Conservation (phyloP, 1,139 yeast genomes). For the Lipomyces yarrowii region DNA sequence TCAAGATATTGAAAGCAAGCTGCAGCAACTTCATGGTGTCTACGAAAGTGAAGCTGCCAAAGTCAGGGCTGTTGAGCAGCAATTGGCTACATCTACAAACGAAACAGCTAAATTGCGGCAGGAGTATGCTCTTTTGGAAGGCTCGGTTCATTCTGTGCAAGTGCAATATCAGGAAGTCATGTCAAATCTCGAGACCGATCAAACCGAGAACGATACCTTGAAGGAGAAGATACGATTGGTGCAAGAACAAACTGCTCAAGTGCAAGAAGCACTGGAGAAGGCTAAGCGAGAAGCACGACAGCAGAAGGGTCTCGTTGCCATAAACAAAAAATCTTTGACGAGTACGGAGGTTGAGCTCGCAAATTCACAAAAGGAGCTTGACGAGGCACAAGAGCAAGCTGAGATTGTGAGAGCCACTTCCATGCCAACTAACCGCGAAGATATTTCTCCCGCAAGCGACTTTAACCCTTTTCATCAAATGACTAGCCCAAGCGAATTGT, state of each 20-base stretch:
- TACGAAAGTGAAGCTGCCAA: conserved; percentile 74
- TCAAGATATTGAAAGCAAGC: conserved; percentile 69
- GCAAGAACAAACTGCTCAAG: conserved; percentile 66
- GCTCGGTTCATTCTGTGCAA: conserved; percentile 73
- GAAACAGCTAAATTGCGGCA: conserved; percentile 75
- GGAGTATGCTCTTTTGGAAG: conserved; percentile 79
- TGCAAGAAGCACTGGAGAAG: conserved; percentile 58
- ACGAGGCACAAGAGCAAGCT: conserved; percentile 41
- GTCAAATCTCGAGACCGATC: conserved; percentile 61
- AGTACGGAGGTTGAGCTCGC: conserved; percentile 56
- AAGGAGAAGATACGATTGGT: conserved; percentile 68
- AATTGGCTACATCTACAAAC: conserved; percentile 58
- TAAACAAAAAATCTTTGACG: conserved; percentile 68
- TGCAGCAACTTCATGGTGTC: conserved; percentile 64
- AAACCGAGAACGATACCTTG: conserved; percentile 62
- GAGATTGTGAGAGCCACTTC: conserved; percentile 32
- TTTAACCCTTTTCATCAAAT: conserved; percentile 30
- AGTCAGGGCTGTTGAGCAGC: conserved; percentile 69
- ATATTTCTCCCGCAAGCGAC: neutral
- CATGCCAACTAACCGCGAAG: conserved; percentile 9
- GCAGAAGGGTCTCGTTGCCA: conserved; percentile 63
- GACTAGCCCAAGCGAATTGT: conserved; percentile 36
- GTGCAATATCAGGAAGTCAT: conserved; percentile 66
- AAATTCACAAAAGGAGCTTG: conserved; percentile 48
- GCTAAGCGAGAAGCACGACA: conserved; percentile 58